phyloP scores from a whole-genome alignment of 345 rosid species.

The Gossypium herbaceum region DNA sequence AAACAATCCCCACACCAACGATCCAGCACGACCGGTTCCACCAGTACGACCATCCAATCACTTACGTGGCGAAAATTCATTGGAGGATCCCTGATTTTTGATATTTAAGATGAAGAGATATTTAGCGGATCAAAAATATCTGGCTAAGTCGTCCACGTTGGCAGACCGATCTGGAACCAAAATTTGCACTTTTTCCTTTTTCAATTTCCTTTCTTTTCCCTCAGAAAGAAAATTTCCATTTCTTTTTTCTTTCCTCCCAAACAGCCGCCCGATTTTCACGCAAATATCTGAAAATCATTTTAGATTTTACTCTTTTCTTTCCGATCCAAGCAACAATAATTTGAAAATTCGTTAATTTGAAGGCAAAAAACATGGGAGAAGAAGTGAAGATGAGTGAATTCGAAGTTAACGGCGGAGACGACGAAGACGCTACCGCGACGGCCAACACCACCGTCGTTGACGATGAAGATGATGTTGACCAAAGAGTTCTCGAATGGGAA shows the following conservation, averaged over 20 bases:
- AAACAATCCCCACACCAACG: background rate
- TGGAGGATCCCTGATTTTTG: slow-evolving; percentile 4
- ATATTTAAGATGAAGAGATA: slow-evolving; percentile 31
- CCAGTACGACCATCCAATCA: background rate
- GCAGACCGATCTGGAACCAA: slow-evolving; percentile 64
- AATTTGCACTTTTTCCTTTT: slow-evolving; percentile 45
- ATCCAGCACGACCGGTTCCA: background rate
- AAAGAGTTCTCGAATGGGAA: slow-evolving; percentile 79
- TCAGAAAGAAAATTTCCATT: too few relatives aligned
- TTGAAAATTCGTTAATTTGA: slow-evolving; percentile 4
- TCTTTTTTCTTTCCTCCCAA: slow-evolving; percentile 18
- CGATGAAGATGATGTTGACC: slow-evolving; percentile 44
- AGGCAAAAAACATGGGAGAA: slow-evolving; percentile 28
- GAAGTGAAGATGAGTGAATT: slow-evolving; percentile 40
- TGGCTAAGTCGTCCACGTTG: slow-evolving; percentile 69
- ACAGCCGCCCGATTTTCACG: slow-evolving; percentile 28
- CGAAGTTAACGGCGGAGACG: slow-evolving; percentile 27
- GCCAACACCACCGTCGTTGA: slow-evolving; percentile 14
- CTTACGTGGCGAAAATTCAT: slow-evolving; percentile 12
- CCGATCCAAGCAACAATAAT: slow-evolving; percentile 3
- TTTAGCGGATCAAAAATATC: slow-evolving; percentile 74
- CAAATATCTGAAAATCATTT: slow-evolving; percentile 21
- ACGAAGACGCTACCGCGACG: slow-evolving; percentile 22
- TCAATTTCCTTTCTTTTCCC: background rate
- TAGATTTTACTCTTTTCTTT: background rate